Evolutionary conservation across 306 rosid species (phyloP), one percentile per base, ranked within the genome.

Genomic region (Dalbergia cochinchinensis): DNA sequence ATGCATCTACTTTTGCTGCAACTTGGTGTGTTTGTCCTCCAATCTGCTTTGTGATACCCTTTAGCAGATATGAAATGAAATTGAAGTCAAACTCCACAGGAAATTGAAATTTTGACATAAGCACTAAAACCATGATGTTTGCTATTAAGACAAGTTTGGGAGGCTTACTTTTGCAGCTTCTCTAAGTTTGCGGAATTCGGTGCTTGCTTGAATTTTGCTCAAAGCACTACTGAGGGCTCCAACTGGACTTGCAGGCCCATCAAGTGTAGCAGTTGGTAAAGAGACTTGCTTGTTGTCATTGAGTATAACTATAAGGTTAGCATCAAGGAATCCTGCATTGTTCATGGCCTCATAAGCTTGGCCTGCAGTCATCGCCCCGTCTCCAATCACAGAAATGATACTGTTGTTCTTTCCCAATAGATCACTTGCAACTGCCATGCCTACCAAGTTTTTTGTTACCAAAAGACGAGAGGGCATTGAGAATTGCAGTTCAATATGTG

Each of bases 261-360:
- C 97, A 26, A 95, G 92, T 22, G 96, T 95, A 5, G 99, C 98
- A 5, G 98, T 95, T 41, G 98, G 99, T 69, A 95, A 82, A 50
- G 99, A 95, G n/a, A 95, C 99, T 89, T 91, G 99, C 61, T 88
- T 95, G 60, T 95, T 95, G 82, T 95, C 99, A 71, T 95, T 95
- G 16, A 95, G 85, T 68, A 95, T 72, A 64, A 92, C 87, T n/a
- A 95, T 95, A 86, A 95, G 50, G 83, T 95, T 95, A 37, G 94
- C 15, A 48, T 91, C 99, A 51, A 95, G 84, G 65, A 76, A 95
- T 61, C 99, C 98, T 54, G 98, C 97, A 54, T 95, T 95, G 81
- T 92, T 95, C 98, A 95, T 83, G 64, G 99, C 99, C 80, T 95
- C 99, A 19, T 95, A 95, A 48, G 98, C 99, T 87, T 92, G 97